These are phyloP conservation scores for Leavenworthia alabamica DNA, from an alignment of 345 rosid species.

Conservation along the genomic window DNA sequence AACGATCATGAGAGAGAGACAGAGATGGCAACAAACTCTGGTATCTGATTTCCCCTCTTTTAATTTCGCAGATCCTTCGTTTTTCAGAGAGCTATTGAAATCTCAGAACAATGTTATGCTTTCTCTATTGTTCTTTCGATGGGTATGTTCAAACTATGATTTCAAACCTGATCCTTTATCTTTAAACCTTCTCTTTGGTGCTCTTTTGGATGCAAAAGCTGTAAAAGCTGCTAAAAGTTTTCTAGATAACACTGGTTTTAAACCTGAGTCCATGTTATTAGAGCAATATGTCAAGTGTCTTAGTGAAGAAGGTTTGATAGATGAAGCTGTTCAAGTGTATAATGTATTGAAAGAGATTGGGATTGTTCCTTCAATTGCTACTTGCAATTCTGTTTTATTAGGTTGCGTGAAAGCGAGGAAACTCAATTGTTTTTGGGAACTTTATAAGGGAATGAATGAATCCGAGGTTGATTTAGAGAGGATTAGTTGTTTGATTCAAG, in stretches of 20 bases:
- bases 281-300: constrained; percentile 50
- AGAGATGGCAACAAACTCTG: constrained; percentile 52
- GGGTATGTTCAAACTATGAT: constrained; percentile 36
- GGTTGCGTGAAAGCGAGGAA: constrained; percentile 40
- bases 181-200: constrained; percentile 45
- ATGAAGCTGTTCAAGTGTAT: constrained; percentile 42
- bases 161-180: constrained; percentile 41
- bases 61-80: constrained; percentile 44
- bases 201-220: constrained; percentile 55
- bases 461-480: constrained; percentile 44
- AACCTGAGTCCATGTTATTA: constrained; percentile 31
- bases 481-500: constrained; percentile 44
- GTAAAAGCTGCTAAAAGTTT: constrained; percentile 39
- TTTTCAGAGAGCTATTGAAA: constrained; percentile 44
- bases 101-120: constrained; percentile 49
- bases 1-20: constrained; percentile 37
- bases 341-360: constrained; percentile 30
- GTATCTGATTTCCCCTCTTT: constrained; percentile 48
- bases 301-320: constrained; percentile 40
- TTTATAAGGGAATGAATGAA: constrained; percentile 35
- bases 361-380: constrained; percentile 18
- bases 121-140: constrained; percentile 45
- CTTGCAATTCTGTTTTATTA: constrained; percentile 50
- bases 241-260: constrained; percentile 36
- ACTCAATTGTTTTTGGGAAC: constrained; percentile 43